These are phyloP conservation scores for Syncephalis plumigaleata DNA, from an alignment of 371 early-diverging fungal species.

Conservation along the genomic window DNA sequence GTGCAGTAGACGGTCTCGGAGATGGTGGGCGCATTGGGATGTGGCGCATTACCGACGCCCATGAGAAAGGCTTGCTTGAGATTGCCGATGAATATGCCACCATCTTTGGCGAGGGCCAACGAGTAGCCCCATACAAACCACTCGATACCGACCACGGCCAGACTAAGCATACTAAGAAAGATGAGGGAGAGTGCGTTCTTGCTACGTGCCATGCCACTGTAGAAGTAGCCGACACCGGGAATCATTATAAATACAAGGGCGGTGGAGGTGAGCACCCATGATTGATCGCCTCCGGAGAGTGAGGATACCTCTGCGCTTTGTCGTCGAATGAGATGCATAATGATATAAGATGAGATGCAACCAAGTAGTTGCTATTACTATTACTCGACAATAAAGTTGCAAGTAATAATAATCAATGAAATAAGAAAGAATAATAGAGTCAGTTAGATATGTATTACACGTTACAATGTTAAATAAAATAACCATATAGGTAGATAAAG, in stretches of 20 bases:
- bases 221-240: conserved; percentile 77
- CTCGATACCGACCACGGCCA: conserved; percentile 66
- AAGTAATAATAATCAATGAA: no score
- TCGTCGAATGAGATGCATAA: no score
- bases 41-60: conserved; percentile 29
- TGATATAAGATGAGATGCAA: no score
- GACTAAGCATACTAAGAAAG: conserved; percentile 54
- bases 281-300: conserved; percentile 31
- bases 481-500: no score
- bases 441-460: no score
- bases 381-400: no score
- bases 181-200: conserved; percentile 69
- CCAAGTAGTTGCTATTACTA: no score
- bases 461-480: no score
- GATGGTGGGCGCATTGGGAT: conserved; percentile 29
- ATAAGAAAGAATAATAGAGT: no score
- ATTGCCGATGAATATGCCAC: conserved; percentile 54
- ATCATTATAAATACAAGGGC: conserved; percentile 76
- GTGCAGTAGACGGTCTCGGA: conserved; percentile 53
- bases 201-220: conserved; percentile 73
- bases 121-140: conserved; percentile 37
- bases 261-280: conserved; percentile 45
- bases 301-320: neutral
- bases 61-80: conserved; percentile 50
- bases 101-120: conserved; percentile 14